phyloP scores from a whole-genome alignment of 169 alveolate genomes.

The Condylostoma magnum region DNA sequence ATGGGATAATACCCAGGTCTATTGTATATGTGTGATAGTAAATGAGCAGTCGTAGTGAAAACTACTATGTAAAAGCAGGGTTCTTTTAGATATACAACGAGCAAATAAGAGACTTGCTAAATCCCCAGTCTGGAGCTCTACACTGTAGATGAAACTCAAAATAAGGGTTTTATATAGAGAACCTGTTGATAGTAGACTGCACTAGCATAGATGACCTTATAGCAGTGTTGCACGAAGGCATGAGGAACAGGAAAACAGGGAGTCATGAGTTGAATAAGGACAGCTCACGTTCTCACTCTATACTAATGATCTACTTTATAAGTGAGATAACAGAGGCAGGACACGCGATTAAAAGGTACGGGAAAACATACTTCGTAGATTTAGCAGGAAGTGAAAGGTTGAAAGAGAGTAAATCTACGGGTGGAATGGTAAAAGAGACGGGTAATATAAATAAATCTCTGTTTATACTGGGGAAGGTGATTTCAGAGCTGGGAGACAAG shows the following conservation, averaged over 20 bases:
- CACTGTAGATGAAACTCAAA: slow-evolving; percentile 83
- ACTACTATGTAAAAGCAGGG: slow-evolving; percentile 77
- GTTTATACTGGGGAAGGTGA: slow-evolving; percentile 75
- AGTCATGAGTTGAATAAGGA: slow-evolving; percentile 79
- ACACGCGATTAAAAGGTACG: slow-evolving; percentile 71
- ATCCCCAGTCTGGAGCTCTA: slow-evolving; percentile 73
- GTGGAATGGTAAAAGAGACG: slow-evolving; percentile 79
- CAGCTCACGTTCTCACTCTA: slow-evolving; percentile 78
- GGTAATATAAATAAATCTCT: slow-evolving; percentile 71
- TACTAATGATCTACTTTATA: slow-evolving; percentile 75
- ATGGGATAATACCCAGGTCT: slow-evolving; percentile 81
- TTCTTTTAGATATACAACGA: slow-evolving; percentile 84
- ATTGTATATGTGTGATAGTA: slow-evolving; percentile 67
- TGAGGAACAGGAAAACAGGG: slow-evolving; percentile 79
- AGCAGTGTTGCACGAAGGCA: slow-evolving; percentile 86
- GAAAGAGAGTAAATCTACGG: slow-evolving; percentile 72
- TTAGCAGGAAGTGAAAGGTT: slow-evolving; percentile 86
- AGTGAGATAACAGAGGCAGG: slow-evolving; percentile 75
- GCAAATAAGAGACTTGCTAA: slow-evolving; percentile 75
- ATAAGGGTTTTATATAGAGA: slow-evolving; percentile 85
- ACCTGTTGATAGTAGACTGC: slow-evolving; percentile 84
- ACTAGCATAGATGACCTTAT: slow-evolving; percentile 73
- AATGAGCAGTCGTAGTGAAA: slow-evolving; percentile 65
- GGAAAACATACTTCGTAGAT: slow-evolving; percentile 81
- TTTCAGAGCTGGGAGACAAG: slow-evolving; percentile 71